Conservation (phyloP, 805 yeast species). For the Ogataea methanolica region DNA sequence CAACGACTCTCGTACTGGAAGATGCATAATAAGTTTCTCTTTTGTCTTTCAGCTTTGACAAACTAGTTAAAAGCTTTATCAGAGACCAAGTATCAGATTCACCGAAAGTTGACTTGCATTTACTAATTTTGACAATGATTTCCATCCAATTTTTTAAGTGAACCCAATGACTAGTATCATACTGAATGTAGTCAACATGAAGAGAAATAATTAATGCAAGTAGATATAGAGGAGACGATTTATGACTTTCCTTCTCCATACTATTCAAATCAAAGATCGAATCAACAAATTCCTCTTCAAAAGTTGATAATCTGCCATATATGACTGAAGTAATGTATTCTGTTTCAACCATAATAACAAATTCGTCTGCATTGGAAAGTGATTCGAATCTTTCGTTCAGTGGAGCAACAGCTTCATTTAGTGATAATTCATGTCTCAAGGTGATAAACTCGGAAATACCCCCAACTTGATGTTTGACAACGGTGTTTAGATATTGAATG, state of each 20-base stretch:
- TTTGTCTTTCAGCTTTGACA: slow-evolving; percentile 5
- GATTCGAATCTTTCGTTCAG: slow-evolving; percentile 23
- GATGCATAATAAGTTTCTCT: background rate
- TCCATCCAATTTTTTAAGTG: slow-evolving; percentile 24
- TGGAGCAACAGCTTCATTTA: slow-evolving; percentile 17
- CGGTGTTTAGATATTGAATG: slow-evolving; percentile 22
- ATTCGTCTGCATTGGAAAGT: slow-evolving; percentile 17
- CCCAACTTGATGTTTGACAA: slow-evolving; percentile 12
- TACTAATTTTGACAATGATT: slow-evolving; percentile 6
- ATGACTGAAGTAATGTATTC: slow-evolving; percentile 18
- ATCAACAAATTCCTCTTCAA: slow-evolving; percentile 14
- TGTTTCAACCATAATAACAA: slow-evolving; percentile 16
- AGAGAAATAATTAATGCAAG: slow-evolving; percentile 13
- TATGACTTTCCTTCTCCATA: slow-evolving; percentile 7
- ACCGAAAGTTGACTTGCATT: slow-evolving; percentile 4
- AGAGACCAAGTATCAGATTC: slow-evolving; percentile 17
- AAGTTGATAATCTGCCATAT: slow-evolving; percentile 5
- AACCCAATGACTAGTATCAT: slow-evolving; percentile 19
- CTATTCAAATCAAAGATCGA: slow-evolving; percentile 10
- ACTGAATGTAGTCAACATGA: slow-evolving; percentile 12
- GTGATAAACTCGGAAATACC: slow-evolving; percentile 16
- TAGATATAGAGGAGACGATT: slow-evolving; percentile 13
- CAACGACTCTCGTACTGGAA: slow-evolving; percentile 1
- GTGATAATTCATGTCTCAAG: slow-evolving; percentile 16
- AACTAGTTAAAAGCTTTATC: slow-evolving; percentile 11